Percentiles rank a stretch among this genome's conserved stretches.
Conservation (phyloP, 441 rosid genomes). For the Syzygium syzygioides region DNA sequence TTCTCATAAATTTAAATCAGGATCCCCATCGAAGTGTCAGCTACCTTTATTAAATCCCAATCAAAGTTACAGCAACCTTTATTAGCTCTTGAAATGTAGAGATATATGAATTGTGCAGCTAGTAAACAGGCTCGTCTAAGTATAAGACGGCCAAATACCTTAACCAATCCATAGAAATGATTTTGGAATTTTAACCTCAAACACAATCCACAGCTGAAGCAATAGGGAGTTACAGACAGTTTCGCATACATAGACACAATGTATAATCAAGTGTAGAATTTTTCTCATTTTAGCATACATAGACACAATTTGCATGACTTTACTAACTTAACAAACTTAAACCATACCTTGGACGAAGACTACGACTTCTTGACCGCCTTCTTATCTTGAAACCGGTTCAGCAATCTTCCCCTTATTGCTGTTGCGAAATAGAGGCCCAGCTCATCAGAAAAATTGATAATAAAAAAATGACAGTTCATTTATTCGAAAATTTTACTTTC, state of each 20-base stretch:
- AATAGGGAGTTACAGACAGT: not conserved
- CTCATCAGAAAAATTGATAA: not conserved
- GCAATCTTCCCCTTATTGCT: constrained; percentile 49
- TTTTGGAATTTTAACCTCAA: not conserved
- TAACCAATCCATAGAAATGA: not conserved
- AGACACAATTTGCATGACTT: not conserved
- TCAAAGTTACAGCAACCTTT: not conserved
- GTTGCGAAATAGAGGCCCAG: not conserved
- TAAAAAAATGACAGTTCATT: not conserved
- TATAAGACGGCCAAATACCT: not conserved
- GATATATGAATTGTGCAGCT: not conserved
- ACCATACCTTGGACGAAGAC: constrained; percentile 51
- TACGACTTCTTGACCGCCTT: constrained; percentile 52
- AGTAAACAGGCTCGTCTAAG: not conserved
- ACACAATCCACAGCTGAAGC: not conserved
- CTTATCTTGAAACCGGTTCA: constrained; percentile 35
- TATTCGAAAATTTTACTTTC: not conserved
- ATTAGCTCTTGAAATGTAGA: not conserved
- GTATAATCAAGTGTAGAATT: not conserved
- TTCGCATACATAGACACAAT: not conserved
- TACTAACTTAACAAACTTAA: not conserved
- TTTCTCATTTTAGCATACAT: not conserved
- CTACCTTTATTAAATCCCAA: not conserved
- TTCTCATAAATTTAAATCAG: not conserved
- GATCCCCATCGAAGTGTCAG: not conserved